A percentile compares a stretch with the other conserved stretches of the same genome.
Conservation (phyloP, 148 eudicot species). For the Drosera capensis region DNA sequence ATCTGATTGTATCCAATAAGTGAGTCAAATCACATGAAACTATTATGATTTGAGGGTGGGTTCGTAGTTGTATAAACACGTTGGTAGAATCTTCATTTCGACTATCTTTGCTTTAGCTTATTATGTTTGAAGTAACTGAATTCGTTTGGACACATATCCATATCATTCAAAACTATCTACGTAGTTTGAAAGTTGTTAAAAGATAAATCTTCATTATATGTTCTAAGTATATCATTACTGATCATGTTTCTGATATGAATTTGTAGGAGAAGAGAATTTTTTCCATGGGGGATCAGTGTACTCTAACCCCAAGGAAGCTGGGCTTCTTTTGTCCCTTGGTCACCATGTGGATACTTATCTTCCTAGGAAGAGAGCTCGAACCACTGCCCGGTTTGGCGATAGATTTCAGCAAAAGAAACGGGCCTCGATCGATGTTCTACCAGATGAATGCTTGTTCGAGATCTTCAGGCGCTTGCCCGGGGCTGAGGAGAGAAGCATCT, state of each 20-base stretch:
- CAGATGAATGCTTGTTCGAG: conserved; percentile 85
- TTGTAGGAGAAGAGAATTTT: conserved; percentile 55
- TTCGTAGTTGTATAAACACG: too few relatives aligned
- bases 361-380: conserved; percentile 63
- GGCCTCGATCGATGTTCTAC: conserved; percentile 58
- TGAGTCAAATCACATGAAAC: too few relatives aligned
- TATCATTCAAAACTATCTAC: too few relatives aligned
- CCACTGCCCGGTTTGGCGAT: conserved; percentile 33
- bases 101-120: too few relatives aligned
- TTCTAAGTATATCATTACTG: too few relatives aligned
- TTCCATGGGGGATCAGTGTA: conserved; percentile 45
- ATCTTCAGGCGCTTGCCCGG: conserved; percentile 59
- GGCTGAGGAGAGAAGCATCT: conserved; percentile 54
- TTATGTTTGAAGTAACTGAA: too few relatives aligned
- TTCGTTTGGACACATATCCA: too few relatives aligned
- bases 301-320: conserved; percentile 52
- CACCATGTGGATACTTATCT: conserved; percentile 51
- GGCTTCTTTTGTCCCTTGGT: conserved; percentile 44
- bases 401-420: conserved; percentile 18
- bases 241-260: conserved; percentile 8
- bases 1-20: too few relatives aligned
- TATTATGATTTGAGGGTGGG: too few relatives aligned
- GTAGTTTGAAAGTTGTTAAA: too few relatives aligned
- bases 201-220: too few relatives aligned
- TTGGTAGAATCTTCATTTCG: too few relatives aligned